These are phyloP conservation scores for Evernia prunastri DNA, from an alignment of 495 filamentous ascomycete species.

Conservation along the genomic window DNA sequence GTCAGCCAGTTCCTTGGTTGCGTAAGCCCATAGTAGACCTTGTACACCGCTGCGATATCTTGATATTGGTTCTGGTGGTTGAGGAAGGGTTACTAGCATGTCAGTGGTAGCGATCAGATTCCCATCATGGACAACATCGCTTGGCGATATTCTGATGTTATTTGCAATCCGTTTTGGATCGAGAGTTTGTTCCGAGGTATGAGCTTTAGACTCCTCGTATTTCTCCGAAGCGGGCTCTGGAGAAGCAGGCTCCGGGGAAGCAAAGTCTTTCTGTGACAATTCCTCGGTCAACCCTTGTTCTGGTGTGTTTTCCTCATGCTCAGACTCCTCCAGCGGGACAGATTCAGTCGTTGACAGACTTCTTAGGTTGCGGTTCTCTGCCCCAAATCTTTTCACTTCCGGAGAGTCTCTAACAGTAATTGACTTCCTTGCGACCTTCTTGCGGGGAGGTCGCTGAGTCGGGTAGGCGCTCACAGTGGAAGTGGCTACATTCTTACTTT, in stretches of 20 bases:
- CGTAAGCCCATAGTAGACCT: conserved; percentile 15
- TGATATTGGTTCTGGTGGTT: neutral
- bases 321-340: neutral
- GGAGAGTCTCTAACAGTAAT: neutral
- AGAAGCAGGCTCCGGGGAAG: neutral
- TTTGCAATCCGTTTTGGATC: neutral
- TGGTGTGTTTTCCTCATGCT: neutral
- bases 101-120: neutral
- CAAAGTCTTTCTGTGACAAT: neutral
- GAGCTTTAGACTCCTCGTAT: neutral
- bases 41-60: neutral
- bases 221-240: neutral
- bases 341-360: neutral
- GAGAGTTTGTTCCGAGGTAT: neutral
- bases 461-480: neutral
- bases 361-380: neutral
- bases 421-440: neutral
- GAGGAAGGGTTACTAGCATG: neutral
- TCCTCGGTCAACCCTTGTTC: neutral
- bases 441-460: conserved; percentile 1
- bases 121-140: neutral
- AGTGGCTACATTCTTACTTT: neutral
- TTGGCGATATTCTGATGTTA: neutral
- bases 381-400: neutral
- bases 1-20: neutral